A percentile compares a stretch with the other conserved stretches of the same genome.
Evolutionary conservation across 805 yeast genomes (phyloP).

Genomic region (Clavispora carvajalis): DNA sequence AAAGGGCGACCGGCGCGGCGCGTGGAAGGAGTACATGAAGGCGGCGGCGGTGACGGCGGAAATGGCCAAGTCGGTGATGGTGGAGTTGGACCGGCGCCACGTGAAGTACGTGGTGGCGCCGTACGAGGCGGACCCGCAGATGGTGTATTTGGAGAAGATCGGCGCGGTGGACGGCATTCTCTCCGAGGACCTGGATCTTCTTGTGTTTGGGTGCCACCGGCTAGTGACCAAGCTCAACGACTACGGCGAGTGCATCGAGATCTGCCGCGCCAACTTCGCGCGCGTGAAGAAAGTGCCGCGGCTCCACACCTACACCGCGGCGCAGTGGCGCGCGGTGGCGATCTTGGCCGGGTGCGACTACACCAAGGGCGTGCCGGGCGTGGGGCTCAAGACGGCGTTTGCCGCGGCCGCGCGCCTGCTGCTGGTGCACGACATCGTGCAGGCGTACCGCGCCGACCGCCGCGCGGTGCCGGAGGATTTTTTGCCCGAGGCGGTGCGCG

Average conservation of each 20-base stretch:
- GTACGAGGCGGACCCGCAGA: slow-evolving; percentile 96
- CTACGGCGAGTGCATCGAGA: slow-evolving; percentile 66
- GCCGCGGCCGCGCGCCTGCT: slow-evolving; percentile 47
- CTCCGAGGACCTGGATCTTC: slow-evolving; percentile 90
- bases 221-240: slow-evolving; percentile 81
- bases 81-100: slow-evolving; percentile 50
- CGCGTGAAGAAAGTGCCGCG: slow-evolving; percentile 44
- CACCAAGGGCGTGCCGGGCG: slow-evolving; percentile 74
- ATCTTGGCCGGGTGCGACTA: slow-evolving; percentile 96
- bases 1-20: slow-evolving; percentile 53
- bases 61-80: slow-evolving; percentile 85
- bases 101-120: slow-evolving; percentile 90
- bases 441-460: slow-evolving; percentile 56
- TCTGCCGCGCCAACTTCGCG: slow-evolving; percentile 51
- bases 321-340: slow-evolving; percentile 70
- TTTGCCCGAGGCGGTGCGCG: slow-evolving; percentile 54
- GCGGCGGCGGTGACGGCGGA: slow-evolving; percentile 84
- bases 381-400: slow-evolving; percentile 78
- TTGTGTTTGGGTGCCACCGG: slow-evolving; percentile 76
- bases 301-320: slow-evolving; percentile 45
- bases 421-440: slow-evolving; percentile 51
- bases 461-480: slow-evolving; percentile 56
- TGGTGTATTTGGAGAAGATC: slow-evolving; percentile 77
- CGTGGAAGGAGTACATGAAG: slow-evolving; percentile 66
- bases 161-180: slow-evolving; percentile 80